Base-by-base conservation (phyloP, 1,284 basidiomycete genomes). In the Ganoderma boninense region DNA sequence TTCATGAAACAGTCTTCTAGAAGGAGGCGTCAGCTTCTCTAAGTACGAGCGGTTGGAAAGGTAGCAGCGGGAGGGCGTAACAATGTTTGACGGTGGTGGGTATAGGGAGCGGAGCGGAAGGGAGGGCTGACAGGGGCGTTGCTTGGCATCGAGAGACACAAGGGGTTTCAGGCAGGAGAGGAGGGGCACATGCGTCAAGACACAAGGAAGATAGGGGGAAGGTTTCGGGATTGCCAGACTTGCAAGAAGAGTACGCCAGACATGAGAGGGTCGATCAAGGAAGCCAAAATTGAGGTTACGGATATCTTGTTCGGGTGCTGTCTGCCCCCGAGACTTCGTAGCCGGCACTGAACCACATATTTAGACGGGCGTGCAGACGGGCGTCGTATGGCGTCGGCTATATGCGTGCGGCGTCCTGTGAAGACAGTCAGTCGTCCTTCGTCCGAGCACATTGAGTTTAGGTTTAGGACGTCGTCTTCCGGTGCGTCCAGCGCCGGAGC, bases 1-100 rank as follows among this genome's bases (percentile, higher is more conserved):
- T 7, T 5, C 60, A 16, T 62, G 60, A 62, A 62, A 62, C 60
- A 43, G 16, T 14, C 42, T 62, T 43, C 38, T n/a, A 42, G 40
- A 40, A 38, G 38, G 38, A 20, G 32, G 20, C 35, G 59, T 35
- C 35, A 16, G 7, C 23, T 54, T n/a, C 49, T 11, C 26, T 5
- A 40, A 40, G 11, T 40, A 60, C 35, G 59, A 61, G 38, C 20
- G 38, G 38, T 20, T 54, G 13, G 23, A n/a, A 2, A 54, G 49
- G 4, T n/a, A 57, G 54, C 43, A 26, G 32, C 16, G 18, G 29
- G 5, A 8, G 20, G 26, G 20, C 35, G 29, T 29, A n/a, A 59
- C 29, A 23, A 10, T 18, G 32, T 38, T 42, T 62, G 40, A 43
- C 14, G 23, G 42, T 7, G 40, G n/a, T 40, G 7, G 3, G 18